A percentile compares a stretch with the other conserved stretches of the same genome.
phyloP scores from a whole-genome alignment of 225 moss, liverwort and hornwort species.

The Marchantia polymorpha region DNA sequence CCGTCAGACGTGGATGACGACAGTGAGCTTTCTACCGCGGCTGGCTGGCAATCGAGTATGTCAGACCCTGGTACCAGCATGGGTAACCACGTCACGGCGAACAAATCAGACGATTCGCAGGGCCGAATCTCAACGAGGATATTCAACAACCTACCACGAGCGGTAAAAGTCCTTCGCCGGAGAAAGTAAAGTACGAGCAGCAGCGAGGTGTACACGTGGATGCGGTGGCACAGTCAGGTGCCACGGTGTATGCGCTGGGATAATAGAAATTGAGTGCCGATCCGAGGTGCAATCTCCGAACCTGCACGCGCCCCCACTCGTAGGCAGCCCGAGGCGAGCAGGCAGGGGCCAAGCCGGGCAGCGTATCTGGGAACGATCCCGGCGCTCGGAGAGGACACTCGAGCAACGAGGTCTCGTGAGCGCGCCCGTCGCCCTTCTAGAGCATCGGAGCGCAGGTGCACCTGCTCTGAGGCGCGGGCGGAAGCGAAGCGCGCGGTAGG shows the following conservation, averaged over 20 bases:
- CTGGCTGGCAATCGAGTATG: too few relatives aligned
- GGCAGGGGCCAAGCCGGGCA: not conserved
- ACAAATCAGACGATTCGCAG: not conserved
- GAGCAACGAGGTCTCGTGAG: constrained; percentile 1
- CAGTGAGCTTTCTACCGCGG: too few relatives aligned
- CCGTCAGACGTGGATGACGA: too few relatives aligned
- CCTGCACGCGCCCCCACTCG: not conserved
- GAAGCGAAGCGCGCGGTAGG: not conserved
- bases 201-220: not conserved
- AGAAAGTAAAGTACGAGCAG: too few relatives aligned
- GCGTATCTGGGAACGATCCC: not conserved
- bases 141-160: not conserved
- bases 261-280: not conserved
- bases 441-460: not conserved
- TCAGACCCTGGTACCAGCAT: not conserved
- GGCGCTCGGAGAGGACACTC: not conserved
- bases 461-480: not conserved
- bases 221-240: not conserved
- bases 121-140: not conserved
- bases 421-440: not conserved
- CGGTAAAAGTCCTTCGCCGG: too few relatives aligned
- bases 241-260: not conserved
- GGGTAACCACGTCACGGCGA: not conserved
- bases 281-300: not conserved
- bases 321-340: not conserved